phyloP scores from a whole-genome alignment of 2,329 filamentous ascomycete genomes.

The Aspergillus nomiae region DNA sequence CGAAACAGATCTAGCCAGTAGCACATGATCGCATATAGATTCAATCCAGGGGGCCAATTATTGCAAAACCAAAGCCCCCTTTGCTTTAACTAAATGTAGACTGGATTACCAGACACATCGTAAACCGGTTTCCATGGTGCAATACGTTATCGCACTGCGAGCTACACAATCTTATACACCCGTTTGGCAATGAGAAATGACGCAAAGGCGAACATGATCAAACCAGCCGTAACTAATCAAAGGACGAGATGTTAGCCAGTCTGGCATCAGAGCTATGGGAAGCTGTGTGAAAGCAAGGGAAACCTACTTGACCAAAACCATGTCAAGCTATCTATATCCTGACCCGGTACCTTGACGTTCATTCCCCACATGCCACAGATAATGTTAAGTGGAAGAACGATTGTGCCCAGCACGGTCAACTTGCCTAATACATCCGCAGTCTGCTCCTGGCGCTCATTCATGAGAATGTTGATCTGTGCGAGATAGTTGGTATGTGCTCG shows the following conservation, averaged over 20 bases:
- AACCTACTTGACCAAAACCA: slow-evolving; percentile 69
- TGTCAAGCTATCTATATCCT: slow-evolving; percentile 74
- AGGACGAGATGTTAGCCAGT: background rate
- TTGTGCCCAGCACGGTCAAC: slow-evolving; percentile 92
- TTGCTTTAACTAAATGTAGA: background rate
- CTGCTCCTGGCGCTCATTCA: slow-evolving; percentile 96
- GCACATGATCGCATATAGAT: background rate
- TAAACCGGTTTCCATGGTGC: background rate
- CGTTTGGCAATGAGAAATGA: slow-evolving; percentile 84
- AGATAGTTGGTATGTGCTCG: slow-evolving; percentile 95
- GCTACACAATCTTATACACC: slow-evolving; percentile 75
- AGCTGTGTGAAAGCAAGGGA: slow-evolving; percentile 1
- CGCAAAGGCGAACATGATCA: slow-evolving; percentile 75
- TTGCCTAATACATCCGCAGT: slow-evolving; percentile 94
- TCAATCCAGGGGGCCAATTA: background rate
- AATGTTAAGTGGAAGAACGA: slow-evolving; percentile 98
- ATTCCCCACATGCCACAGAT: slow-evolving; percentile 98
- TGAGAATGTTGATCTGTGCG: slow-evolving; percentile 98
- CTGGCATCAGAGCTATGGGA: background rate
- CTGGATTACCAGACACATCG: background rate
- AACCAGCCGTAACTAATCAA: slow-evolving; percentile 63
- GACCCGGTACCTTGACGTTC: slow-evolving; percentile 96
- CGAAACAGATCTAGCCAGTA: background rate
- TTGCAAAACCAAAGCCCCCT: background rate
- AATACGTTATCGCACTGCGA: background rate